Conservation (phyloP, 2,329 filamentous ascomycete genomes). For the Furcasterigmium furcatum region DNA sequence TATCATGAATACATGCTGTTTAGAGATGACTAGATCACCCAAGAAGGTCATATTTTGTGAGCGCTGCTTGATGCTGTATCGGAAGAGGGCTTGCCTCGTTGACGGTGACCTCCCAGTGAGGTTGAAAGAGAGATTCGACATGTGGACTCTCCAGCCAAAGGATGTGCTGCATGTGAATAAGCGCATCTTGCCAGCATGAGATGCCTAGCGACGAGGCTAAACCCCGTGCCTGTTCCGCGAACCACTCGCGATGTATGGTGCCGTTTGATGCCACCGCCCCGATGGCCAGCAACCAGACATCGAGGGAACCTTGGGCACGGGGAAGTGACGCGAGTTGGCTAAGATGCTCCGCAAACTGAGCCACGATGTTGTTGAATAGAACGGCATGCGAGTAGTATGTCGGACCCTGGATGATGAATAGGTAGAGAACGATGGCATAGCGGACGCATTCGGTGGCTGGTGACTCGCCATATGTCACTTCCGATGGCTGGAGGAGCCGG, state of each 20-base stretch:
- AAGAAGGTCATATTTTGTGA: too few relatives aligned
- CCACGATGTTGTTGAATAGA: slow-evolving; percentile 30
- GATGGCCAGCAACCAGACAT: slow-evolving; percentile 38
- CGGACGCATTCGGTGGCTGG: slow-evolving; percentile 40
- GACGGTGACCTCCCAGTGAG: slow-evolving; percentile 20
- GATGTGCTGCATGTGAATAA: slow-evolving; percentile 15
- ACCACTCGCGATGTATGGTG: slow-evolving; percentile 22
- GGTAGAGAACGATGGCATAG: slow-evolving; percentile 43
- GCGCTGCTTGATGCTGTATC: too few relatives aligned
- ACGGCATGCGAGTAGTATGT: slow-evolving; percentile 52
- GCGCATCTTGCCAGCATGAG: slow-evolving; percentile 6
- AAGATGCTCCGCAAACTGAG: slow-evolving; percentile 26
- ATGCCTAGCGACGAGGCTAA: not conserved
- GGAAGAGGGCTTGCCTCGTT: not conserved
- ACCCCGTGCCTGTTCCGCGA: slow-evolving; percentile 18
- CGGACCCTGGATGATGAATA: slow-evolving; percentile 50
- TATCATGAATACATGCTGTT: too few relatives aligned
- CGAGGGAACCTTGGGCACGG: slow-evolving; percentile 20
- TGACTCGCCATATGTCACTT: slow-evolving; percentile 5
- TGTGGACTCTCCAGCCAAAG: slow-evolving; percentile 23
- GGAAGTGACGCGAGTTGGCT: slow-evolving; percentile 7
- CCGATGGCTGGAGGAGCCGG: slow-evolving; percentile 31
- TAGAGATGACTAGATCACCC: too few relatives aligned
- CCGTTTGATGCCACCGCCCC: slow-evolving; percentile 32
- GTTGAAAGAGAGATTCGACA: slow-evolving; percentile 16